These are phyloP conservation scores for Mediolabrus comicus DNA, from an alignment of 108 stramenopile species.

Conservation along the genomic window DNA sequence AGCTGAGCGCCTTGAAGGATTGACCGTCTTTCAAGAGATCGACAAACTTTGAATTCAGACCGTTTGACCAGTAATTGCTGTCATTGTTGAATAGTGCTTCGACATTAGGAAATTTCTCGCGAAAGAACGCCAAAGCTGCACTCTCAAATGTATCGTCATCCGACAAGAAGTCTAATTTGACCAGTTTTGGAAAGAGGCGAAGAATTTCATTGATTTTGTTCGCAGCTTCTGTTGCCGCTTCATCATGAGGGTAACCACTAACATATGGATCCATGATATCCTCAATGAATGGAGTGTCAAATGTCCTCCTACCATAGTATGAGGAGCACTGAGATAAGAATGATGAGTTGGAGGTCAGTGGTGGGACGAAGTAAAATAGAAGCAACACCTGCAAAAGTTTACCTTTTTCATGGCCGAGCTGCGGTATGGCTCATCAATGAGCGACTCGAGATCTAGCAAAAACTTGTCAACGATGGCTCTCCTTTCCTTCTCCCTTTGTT, in stretches of 20 bases:
- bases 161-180: background rate
- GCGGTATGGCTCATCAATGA: background rate
- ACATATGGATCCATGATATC: background rate
- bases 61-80: background rate
- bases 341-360: background rate
- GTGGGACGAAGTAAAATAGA: no score
- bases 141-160: slow-evolving; percentile 10
- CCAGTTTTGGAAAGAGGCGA: background rate
- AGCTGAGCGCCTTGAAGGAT: background rate
- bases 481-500: background rate
- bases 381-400: no score
- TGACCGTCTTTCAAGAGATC: background rate
- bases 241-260: background rate
- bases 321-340: no score
- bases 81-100: background rate
- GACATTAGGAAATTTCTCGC: background rate
- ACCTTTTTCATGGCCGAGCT: background rate
- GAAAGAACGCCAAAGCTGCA: background rate
- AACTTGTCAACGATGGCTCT: background rate
- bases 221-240: background rate
- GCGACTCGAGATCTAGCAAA: background rate
- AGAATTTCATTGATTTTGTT: background rate
- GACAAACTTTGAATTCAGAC: background rate
- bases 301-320: no score
- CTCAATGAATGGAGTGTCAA: background rate